Percentiles rank a stretch among this genome's conserved stretches.
These are phyloP conservation scores for Kalanchoe fedtschenkoi DNA, from an alignment of 164 flowering plant species.

Conservation along the genomic window DNA sequence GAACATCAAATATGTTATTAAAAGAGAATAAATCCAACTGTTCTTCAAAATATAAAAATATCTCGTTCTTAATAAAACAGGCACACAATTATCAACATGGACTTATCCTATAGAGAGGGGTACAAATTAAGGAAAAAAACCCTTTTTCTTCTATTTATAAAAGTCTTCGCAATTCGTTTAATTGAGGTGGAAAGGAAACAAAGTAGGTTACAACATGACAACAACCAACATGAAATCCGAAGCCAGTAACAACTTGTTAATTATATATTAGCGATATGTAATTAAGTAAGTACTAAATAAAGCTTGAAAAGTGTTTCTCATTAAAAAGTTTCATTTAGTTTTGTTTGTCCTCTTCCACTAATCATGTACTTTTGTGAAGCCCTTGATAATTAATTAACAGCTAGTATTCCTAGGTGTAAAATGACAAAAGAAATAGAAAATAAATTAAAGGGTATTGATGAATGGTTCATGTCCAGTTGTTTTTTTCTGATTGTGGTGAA, in stretches of 20 bases:
- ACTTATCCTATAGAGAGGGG: background rate
- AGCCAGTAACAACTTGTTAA: no score
- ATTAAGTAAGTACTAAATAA: no score
- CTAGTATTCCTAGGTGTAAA: background rate
- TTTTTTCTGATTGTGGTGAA: background rate
- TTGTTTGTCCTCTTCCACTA: background rate
- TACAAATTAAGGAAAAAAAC: background rate
- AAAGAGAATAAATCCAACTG: no score
- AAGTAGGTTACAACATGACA: background rate
- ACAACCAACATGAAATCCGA: no score
- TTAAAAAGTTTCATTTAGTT: background rate
- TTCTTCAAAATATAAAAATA: no score
- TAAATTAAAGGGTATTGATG: background rate
- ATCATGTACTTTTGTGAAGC: background rate
- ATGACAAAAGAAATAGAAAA: background rate
- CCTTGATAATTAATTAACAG: background rate
- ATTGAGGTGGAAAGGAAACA: background rate
- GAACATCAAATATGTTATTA: no score
- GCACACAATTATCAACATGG: no score
- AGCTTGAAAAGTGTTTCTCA: no score
- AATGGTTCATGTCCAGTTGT: conserved; percentile 3
- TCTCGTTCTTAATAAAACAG: no score
- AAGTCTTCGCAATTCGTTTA: background rate
- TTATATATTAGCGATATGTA: no score
- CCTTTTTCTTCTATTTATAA: background rate